A percentile compares a stretch with the other conserved stretches of the same genome.
These are phyloP conservation scores for Trichophyton verrucosum DNA, from an alignment of 2,329 filamentous ascomycete genomes.

Conservation along the genomic window DNA sequence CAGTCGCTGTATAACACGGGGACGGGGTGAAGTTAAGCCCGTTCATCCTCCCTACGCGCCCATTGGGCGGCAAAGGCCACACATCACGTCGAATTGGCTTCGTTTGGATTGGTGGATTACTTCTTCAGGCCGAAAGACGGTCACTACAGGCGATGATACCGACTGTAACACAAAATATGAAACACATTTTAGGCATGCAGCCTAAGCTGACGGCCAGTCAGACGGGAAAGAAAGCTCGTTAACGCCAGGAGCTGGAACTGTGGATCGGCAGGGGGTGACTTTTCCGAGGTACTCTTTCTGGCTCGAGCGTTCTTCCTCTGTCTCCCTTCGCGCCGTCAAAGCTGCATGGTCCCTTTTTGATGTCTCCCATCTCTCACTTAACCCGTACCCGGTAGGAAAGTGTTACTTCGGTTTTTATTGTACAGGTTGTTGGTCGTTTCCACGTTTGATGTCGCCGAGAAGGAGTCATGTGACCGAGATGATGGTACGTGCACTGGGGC, in stretches of 20 bases:
- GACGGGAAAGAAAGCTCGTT: background rate
- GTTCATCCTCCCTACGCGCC: background rate
- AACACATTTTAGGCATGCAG: background rate
- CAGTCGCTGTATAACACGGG: background rate
- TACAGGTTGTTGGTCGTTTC: too few species aligned
- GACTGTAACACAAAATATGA: background rate
- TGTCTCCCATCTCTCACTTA: background rate
- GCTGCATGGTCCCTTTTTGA: too few species aligned
- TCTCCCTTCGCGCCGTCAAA: background rate
- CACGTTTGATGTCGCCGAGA: background rate
- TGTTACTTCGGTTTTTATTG: too few species aligned
- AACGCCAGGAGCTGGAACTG: slow-evolving; percentile 2
- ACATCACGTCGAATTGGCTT: background rate
- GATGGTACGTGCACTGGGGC: background rate
- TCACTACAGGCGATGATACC: background rate
- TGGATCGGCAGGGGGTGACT: background rate
- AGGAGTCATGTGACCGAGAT: background rate
- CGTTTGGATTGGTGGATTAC: background rate
- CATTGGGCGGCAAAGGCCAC: background rate
- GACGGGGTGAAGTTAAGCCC: background rate
- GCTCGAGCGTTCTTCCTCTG: background rate
- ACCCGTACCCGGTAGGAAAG: background rate
- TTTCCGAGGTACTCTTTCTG: background rate
- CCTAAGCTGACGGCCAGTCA: background rate
- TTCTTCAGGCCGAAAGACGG: background rate